Base-by-base conservation (phyloP, 2,329 filamentous ascomycete genomes). In the Phialemoniopsis sp. region DNA sequence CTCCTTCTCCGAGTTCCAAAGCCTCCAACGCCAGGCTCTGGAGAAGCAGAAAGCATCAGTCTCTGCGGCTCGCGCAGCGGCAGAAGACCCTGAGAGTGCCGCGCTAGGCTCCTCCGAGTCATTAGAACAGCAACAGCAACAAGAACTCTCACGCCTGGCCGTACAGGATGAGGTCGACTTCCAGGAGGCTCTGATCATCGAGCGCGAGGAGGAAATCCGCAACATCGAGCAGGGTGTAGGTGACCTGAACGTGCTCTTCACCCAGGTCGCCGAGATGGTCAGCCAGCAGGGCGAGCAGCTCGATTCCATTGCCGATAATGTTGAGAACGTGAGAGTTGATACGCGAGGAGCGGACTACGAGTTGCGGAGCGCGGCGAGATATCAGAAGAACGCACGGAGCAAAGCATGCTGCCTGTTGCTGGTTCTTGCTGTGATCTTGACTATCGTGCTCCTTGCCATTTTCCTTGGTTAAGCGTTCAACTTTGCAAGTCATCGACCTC, bases 241-340 rank as follows among this genome's bases (percentile, higher is more conserved):
- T 40, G 93, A 98, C 56, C 70, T 98, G 46, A 98, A 98, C 55
- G 93, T 97, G 56, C 76, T 98, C 32, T 98, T 98, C 73, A 78
- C 90, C 46, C 91, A 98, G 68, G 89, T 98, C n/a, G 93, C 91
- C 34, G 89, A 95, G 62, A 96, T 98, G 62, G 90, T 98, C 37
- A 81, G 81, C 45, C 91, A 97, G 66, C 93, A 98, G 66, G 93
- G 93, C 37, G 87, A 89, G 52, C 80, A 87, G 63, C 72, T 98
- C 21, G 85, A 91, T 56, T 87, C 87, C 14, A 95, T 98, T 53
- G 82, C 82, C 46, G 84, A 88, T 51, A 96, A 96, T 52, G 88
- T 97, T 7, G 82, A 93, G 60, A 83, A 82, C 46, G 87, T 90
- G 34, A 78, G 85, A 45, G 80, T 85, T 43, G 85, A 95, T 56